Conservation (phyloP, 305 asterid genomes). For the Solanum hybrid region DNA sequence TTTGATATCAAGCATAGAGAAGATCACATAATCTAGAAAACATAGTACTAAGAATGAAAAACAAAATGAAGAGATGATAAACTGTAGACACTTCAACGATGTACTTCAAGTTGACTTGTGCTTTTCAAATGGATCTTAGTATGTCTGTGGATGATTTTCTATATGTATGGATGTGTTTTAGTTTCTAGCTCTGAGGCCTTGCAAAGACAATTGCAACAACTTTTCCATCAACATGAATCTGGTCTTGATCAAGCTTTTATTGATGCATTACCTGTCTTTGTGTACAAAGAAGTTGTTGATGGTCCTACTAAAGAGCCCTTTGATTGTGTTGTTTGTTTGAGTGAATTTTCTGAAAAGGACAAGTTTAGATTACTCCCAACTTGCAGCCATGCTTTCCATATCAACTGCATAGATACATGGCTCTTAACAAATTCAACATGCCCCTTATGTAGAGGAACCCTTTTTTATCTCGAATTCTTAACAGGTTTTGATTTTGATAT, state of each 20-base stretch:
- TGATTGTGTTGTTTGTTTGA: slow-evolving; percentile 52
- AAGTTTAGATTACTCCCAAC: slow-evolving; percentile 43
- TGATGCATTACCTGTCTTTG: slow-evolving; percentile 39
- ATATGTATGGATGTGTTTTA: background rate
- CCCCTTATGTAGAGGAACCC: slow-evolving; percentile 48
- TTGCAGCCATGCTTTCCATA: slow-evolving; percentile 56
- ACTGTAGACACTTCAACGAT: too few species aligned
- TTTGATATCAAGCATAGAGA: background rate
- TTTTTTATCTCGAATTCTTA: slow-evolving; percentile 39
- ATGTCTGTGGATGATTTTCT: background rate
- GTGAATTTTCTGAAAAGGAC: slow-evolving; percentile 37
- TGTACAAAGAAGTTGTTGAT: slow-evolving; percentile 29
- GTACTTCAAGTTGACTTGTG: background rate
- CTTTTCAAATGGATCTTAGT: slow-evolving; percentile 8
- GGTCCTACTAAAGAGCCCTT: slow-evolving; percentile 36
- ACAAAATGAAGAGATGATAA: too few species aligned
- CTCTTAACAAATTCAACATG: slow-evolving; percentile 49
- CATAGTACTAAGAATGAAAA: background rate
- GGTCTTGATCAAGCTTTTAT: slow-evolving; percentile 52
- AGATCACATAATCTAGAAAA: background rate
- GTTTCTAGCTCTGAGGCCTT: slow-evolving; percentile 32
- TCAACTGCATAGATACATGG: slow-evolving; percentile 54
- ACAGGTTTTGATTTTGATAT: slow-evolving; percentile 37
- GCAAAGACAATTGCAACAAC: slow-evolving; percentile 58
- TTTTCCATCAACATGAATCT: slow-evolving; percentile 41